phyloP scores from a whole-genome alignment of 306 rosid genomes.

The Glycine soja region DNA sequence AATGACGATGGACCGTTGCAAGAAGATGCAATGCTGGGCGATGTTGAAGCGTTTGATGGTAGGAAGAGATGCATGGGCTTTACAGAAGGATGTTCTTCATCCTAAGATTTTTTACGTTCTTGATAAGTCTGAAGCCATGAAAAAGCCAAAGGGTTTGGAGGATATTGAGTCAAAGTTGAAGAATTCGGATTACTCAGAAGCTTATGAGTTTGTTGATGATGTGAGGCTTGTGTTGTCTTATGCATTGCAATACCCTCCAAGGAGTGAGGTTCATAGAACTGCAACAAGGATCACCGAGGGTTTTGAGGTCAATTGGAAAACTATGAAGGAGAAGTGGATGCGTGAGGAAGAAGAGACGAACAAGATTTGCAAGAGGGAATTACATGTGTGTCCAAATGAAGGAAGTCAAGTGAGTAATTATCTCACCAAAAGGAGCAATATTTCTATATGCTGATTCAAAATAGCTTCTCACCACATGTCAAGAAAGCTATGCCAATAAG shows the following conservation, averaged over 20 bases:
- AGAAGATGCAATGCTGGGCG: slow-evolving; percentile 37
- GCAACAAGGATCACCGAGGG: background rate
- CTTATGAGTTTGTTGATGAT: slow-evolving; percentile 34
- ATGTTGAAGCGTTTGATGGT: slow-evolving; percentile 37
- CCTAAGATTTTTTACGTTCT: background rate
- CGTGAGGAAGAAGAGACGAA: background rate
- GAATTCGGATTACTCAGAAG: background rate
- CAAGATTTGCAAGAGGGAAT: background rate
- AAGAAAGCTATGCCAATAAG: no score
- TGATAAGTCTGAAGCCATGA: background rate
- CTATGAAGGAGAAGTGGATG: background rate
- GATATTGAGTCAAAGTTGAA: slow-evolving; percentile 11
- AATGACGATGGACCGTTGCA: background rate
- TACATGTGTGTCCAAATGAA: no score
- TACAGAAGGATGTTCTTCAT: background rate
- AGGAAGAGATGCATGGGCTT: slow-evolving; percentile 27
- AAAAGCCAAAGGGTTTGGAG: background rate
- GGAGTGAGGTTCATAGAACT: slow-evolving; percentile 1
- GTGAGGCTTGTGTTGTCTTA: slow-evolving; percentile 8
- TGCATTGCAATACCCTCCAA: background rate
- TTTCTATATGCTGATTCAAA: no score
- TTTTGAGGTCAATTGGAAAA: slow-evolving; percentile 15
- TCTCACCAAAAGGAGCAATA: no score
- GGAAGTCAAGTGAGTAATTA: no score
- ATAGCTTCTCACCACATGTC: no score